A percentile compares a stretch with the other conserved stretches of the same genome.
phyloP scores from a whole-genome alignment of 345 rosid species.

The Melastoma malabathricum region DNA sequence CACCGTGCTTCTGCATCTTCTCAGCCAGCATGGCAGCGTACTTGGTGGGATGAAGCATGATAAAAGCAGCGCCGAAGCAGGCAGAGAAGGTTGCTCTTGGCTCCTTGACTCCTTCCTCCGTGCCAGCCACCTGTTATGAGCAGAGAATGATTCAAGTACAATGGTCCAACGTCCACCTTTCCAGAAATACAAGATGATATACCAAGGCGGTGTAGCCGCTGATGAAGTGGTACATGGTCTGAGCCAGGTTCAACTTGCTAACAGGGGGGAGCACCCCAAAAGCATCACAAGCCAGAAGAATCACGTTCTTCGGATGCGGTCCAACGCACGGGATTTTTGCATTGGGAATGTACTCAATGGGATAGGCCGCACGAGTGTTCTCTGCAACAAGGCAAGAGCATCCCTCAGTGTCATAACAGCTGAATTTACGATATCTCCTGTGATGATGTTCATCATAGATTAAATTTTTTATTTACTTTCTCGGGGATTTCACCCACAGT shows the following conservation, averaged over 20 bases:
- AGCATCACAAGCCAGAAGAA: constrained; percentile 91
- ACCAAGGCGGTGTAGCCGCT: constrained; percentile 98
- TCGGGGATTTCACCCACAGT: too few species aligned
- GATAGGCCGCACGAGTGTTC: constrained; percentile 94
- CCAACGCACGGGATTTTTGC: constrained; percentile 86
- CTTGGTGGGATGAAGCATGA: constrained; percentile 96
- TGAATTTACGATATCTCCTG: background rate
- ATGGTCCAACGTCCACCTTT: too few species aligned
- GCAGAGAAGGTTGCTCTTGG: constrained; percentile 92
- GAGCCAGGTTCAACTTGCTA: constrained; percentile 84
- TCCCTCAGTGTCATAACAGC: background rate
- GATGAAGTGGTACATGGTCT: constrained; percentile 96
- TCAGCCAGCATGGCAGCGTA: constrained; percentile 95
- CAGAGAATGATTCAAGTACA: background rate
- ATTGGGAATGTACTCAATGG: constrained; percentile 84
- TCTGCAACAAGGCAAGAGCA: constrained; percentile 25
- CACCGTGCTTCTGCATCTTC: constrained; percentile 93
- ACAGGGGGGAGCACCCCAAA: constrained; percentile 98
- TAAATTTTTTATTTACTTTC: too few species aligned
- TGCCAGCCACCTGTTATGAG: constrained; percentile 64
- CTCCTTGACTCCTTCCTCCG: constrained; percentile 88
- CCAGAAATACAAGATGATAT: background rate
- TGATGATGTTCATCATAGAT: too few species aligned
- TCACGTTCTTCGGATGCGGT: constrained; percentile 84
- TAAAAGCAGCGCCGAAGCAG: constrained; percentile 96